Conservation (phyloP, 73 alveolate genomes). For the Tetrahymena thermophila region DNA sequence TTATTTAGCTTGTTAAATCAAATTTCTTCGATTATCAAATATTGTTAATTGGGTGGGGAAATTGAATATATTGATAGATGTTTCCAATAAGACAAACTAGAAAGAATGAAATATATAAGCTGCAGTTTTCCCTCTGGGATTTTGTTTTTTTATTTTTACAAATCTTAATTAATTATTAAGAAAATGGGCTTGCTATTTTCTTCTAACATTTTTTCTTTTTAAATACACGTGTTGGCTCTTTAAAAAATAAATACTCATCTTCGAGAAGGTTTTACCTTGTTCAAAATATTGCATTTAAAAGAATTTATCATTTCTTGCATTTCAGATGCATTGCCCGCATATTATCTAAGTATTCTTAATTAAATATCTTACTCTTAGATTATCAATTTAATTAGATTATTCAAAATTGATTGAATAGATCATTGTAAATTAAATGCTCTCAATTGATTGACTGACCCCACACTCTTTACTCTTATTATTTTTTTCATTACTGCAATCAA, state of each 20-base stretch:
- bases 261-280: neutral
- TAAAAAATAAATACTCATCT: neutral
- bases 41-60: neutral
- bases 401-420: neutral
- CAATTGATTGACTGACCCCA: neutral
- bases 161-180: neutral
- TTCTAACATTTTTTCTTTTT: neutral
- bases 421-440: neutral
- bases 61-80: neutral
- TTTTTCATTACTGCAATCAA: neutral
- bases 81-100: neutral
- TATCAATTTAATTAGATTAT: neutral
- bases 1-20: neutral
- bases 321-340: neutral
- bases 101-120: neutral
- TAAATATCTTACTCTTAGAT: neutral
- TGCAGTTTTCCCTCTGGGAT: neutral
- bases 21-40: neutral
- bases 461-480: neutral
- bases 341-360: neutral
- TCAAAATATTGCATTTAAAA: neutral
- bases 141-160: neutral
- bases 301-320: neutral
- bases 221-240: constrained; percentile 1
- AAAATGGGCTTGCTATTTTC: neutral